A percentile compares a stretch with the other conserved stretches of the same genome.
These are phyloP conservation scores for Elsinoe australis DNA, from an alignment of 2,329 filamentous ascomycete genomes.

Conservation along the genomic window DNA sequence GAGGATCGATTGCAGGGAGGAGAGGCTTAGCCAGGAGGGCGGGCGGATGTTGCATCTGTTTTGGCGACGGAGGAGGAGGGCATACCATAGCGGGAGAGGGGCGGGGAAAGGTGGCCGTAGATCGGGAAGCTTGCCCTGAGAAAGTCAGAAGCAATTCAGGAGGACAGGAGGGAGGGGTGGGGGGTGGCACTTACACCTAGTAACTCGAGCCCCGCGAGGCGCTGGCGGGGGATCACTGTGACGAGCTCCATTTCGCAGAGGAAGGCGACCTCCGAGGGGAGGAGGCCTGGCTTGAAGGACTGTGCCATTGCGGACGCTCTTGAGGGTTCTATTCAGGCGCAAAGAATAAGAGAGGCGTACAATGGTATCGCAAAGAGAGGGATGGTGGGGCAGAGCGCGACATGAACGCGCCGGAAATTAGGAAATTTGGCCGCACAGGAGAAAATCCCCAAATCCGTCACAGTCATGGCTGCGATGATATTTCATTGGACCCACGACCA, in stretches of 20 bases:
- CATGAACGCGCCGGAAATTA: not conserved
- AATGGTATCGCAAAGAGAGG: not conserved
- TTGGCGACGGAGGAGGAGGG: slow-evolving; percentile 88
- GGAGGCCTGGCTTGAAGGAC: slow-evolving; percentile 58
- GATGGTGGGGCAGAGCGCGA: slow-evolving; percentile 14
- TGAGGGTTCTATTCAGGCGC: not conserved
- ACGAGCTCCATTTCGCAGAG: slow-evolving; percentile 96
- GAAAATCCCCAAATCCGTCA: slow-evolving; percentile 14
- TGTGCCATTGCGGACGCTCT: slow-evolving; percentile 46
- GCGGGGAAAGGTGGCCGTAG: slow-evolving; percentile 75
- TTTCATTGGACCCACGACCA: too few species aligned
- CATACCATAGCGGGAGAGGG: slow-evolving; percentile 84
- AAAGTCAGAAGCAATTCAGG: slow-evolving; percentile 19
- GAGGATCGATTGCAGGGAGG: slow-evolving; percentile 69
- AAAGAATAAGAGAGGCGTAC: not conserved
- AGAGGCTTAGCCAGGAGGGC: slow-evolving; percentile 76
- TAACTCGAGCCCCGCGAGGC: slow-evolving; percentile 76
- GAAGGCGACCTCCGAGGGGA: slow-evolving; percentile 84
- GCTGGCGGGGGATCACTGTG: slow-evolving; percentile 83
- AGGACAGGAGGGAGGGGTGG: slow-evolving; percentile 15
- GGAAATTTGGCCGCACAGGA: slow-evolving; percentile 10
- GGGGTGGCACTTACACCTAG: slow-evolving; percentile 61
- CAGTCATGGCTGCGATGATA: too few species aligned
- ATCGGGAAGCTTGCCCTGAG: slow-evolving; percentile 65
- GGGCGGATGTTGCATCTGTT: slow-evolving; percentile 86